Evolutionary conservation across 352 stramenopile genomes (phyloP), one percentile per base, ranked within the genome.

Genomic region (Globisporangium yorkense): DNA sequence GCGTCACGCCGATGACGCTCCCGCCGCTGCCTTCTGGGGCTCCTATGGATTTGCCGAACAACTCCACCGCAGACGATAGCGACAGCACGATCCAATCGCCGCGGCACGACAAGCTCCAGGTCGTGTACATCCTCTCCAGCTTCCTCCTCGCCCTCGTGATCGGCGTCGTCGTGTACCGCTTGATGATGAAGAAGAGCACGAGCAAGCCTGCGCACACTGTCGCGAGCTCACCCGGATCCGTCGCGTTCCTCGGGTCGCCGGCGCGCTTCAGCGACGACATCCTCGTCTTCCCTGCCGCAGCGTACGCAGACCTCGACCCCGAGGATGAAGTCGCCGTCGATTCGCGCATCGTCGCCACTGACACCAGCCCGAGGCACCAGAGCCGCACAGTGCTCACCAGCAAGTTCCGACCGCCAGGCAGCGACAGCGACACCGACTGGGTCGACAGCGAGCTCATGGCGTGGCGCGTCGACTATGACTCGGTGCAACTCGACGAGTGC

Each of bases 381-480:
- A 54, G 27, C 49, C 64, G 13, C 29, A 56, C 41, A 0, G 49
- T 57, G 39, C 57, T 58, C 41, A 41, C 55, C 16, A 62, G 53
- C 40, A 58, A 37, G 24, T 59, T 66, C 33, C 51, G 48, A 12
- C 29, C 45, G 2, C 35, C 41, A 2, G 60, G 31, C 1, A 48
- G 48, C 5, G 41, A 58, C 15, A 54, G 39, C 27, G 41, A 58
- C 15, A 54, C 44, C 27, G n/a, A 54, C n/a, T 78, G 64, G 70
- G 62, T 74, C 20, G 70, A 77, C 37, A 64, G 77, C 9, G 66
- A 78, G 44, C 54, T 81, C 35, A 60, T 69, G 31, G 45, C 72
- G 1, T 81, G 72, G 72, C 62, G 67, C 7, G 62, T 81, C 20
- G 70, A 74, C 29, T 74, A 68, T 24, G 60, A 76, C 3, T 61